Evolutionary conservation across 345 rosid genomes (phyloP), one percentile per base, ranked within the genome.

Genomic region (Arabis hirsuta): DNA sequence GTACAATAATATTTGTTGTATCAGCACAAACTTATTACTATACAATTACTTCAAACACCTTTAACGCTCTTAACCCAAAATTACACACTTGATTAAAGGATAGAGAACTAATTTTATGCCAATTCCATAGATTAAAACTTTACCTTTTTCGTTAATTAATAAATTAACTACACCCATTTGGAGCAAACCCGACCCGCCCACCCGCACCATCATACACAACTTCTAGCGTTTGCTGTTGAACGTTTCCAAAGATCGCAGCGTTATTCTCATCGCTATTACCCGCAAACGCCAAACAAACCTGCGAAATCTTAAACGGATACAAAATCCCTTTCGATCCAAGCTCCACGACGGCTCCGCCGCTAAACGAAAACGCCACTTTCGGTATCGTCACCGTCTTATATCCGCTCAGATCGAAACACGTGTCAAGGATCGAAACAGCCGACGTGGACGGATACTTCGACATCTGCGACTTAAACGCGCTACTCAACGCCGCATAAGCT

Each of bases 221-320:
- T 64, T 88, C 86, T 14, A 90, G 46, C 27, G 87, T 87, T 74
- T 73, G 65, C 61, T 93, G 98, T 78, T 90, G 97, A 64, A 76
- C 81, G 67, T 87, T 93, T 47, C 98, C 98, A 5, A 87, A 83
- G 1, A 90, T 90, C 0, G 76, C 81, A 6, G 71, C 80, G 32
- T 84, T 84, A 1, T 16, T 56, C 14, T 85, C 86, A 24, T 83
- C 88, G 39, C 78, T 69, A 61, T 90, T 93, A 16, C 78, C 84
- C 1, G 98, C 96, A 56, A 93, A 88, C 11, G 90, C 98, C 53
- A 93, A 74, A 72, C 98, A 93, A 50, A 93, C 90, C 59, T 90
- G 94, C 9, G 92, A 68, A 9, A 3, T 4, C 3, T 61, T 55
- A 11, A 29, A 73, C 20, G n/a, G 67, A 27, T 86, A 90, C 2